phyloP scores from a whole-genome alignment of 805 yeast species.

The Saccharomyces kudriavzevii region DNA sequence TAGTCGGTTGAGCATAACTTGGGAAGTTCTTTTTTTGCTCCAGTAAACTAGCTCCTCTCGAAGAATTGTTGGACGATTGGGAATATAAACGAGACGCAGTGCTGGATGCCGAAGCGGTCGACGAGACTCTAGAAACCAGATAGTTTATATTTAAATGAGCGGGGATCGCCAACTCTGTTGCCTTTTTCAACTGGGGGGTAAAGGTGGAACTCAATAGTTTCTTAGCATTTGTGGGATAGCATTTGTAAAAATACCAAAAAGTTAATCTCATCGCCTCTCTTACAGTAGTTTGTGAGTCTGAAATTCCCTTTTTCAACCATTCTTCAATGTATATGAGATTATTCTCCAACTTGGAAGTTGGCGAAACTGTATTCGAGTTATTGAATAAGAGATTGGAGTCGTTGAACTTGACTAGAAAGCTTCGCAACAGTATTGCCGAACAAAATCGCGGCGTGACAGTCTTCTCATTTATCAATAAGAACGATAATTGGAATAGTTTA shows the following conservation, averaged over 20 bases:
- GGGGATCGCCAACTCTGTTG: slow-evolving; percentile 55
- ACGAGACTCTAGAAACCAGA: slow-evolving; percentile 6
- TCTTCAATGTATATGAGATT: slow-evolving; percentile 34
- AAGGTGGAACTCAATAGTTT: slow-evolving; percentile 26
- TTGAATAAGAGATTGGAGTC: not conserved
- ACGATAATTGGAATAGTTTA: slow-evolving; percentile 44
- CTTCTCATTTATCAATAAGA: slow-evolving; percentile 53
- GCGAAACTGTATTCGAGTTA: slow-evolving; percentile 16
- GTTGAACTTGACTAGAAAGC: slow-evolving; percentile 47
- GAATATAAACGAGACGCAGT: slow-evolving; percentile 1
- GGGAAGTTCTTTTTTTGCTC: slow-evolving; percentile 17
- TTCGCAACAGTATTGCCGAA: slow-evolving; percentile 62
- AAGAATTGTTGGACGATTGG: slow-evolving; percentile 31
- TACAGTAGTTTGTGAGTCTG: slow-evolving; percentile 75
- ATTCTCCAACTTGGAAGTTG: slow-evolving; percentile 31
- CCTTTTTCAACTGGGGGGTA: slow-evolving; percentile 36
- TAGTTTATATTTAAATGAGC: slow-evolving; percentile 21
- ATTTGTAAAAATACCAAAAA: slow-evolving; percentile 58
- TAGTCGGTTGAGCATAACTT: slow-evolving; percentile 29
- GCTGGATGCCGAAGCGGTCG: slow-evolving; percentile 7
- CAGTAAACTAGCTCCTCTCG: slow-evolving; percentile 33
- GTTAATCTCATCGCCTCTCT: slow-evolving; percentile 66
- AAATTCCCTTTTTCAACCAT: slow-evolving; percentile 50
- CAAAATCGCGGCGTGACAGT: slow-evolving; percentile 62
- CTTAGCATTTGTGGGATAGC: slow-evolving; percentile 48